Percentiles rank a stretch among this genome's conserved stretches.
Evolutionary conservation across 2,329 filamentous ascomycete species (phyloP).

Genomic region (Aspergillus oerlinghausenensis): DNA sequence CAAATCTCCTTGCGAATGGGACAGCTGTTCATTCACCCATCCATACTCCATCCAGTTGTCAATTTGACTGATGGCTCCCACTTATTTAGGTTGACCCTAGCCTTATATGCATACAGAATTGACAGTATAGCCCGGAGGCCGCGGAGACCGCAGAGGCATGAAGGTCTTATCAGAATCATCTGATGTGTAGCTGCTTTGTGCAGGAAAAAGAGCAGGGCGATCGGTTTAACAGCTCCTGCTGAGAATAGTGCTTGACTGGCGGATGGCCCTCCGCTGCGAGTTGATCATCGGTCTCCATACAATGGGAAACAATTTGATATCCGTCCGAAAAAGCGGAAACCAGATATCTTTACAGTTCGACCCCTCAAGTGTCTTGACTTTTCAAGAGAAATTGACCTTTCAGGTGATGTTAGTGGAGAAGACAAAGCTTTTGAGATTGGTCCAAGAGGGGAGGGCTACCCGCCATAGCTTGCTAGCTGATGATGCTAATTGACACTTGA

Average conservation of each 20-base stretch:
- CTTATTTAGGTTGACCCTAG: no score
- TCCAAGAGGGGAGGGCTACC: neutral
- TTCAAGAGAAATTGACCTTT: neutral
- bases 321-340: neutral
- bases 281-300: neutral
- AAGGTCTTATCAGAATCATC: no score
- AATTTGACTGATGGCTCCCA: no score
- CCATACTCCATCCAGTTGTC: no score
- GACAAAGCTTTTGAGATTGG: neutral
- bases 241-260: neutral
- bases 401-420: neutral
- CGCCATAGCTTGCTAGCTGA: slow-evolving; percentile 6
- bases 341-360: neutral
- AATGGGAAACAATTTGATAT: neutral
- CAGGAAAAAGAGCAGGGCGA: no score
- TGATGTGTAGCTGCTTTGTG: no score
- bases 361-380: neutral
- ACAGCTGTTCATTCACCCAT: neutral
- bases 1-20: neutral
- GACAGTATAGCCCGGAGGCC: no score
- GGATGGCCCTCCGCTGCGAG: neutral
- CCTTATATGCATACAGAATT: no score
- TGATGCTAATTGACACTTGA: slow-evolving; percentile 9
- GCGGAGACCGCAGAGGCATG: no score
- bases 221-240: neutral